Percentiles rank a stretch among this genome's conserved stretches.
These are phyloP conservation scores for Solanum hybrid DNA, from an alignment of 305 asterid genomes.

Conservation along the genomic window DNA sequence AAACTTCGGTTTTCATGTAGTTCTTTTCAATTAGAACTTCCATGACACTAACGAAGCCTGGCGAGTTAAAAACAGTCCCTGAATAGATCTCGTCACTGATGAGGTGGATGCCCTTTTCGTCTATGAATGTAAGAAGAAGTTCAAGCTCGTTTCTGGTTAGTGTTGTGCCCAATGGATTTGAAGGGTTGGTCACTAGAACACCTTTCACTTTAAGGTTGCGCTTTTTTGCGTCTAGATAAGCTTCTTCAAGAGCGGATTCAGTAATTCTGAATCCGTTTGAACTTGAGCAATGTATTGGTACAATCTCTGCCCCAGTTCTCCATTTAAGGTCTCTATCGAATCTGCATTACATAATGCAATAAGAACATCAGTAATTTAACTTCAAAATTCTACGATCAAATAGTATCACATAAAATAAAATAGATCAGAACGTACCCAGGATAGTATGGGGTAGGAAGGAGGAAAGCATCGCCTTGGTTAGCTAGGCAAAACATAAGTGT, in stretches of 20 bases:
- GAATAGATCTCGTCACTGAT: constrained; percentile 84
- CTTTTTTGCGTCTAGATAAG: constrained; percentile 42
- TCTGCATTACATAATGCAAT: constrained; percentile 29
- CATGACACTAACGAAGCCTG: constrained; percentile 54
- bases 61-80: constrained; percentile 65
- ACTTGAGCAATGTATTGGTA: constrained; percentile 67
- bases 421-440: constrained; percentile 50
- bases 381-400: fast-evolving
- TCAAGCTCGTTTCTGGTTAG: constrained; percentile 42
- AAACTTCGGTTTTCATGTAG: constrained; percentile 17
- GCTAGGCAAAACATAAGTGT: constrained; percentile 79
- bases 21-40: constrained; percentile 34
- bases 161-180: constrained; percentile 75
- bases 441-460: constrained; percentile 88
- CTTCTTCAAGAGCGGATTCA: constrained; percentile 58
- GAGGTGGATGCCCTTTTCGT: constrained; percentile 47
- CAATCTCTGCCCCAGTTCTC: constrained; percentile 83
- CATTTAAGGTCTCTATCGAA: constrained; percentile 90
- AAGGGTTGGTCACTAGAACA: constrained; percentile 73
- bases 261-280: constrained; percentile 64
- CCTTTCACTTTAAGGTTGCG: constrained; percentile 72
- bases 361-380: neutral
- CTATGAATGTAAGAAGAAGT: constrained; percentile 47
- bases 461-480: constrained; percentile 74
- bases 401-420: neutral